Percentiles rank a stretch among this genome's conserved stretches.
Conservation (phyloP, 2,329 filamentous ascomycete species). For the Paracoccidioides lutzii region DNA sequence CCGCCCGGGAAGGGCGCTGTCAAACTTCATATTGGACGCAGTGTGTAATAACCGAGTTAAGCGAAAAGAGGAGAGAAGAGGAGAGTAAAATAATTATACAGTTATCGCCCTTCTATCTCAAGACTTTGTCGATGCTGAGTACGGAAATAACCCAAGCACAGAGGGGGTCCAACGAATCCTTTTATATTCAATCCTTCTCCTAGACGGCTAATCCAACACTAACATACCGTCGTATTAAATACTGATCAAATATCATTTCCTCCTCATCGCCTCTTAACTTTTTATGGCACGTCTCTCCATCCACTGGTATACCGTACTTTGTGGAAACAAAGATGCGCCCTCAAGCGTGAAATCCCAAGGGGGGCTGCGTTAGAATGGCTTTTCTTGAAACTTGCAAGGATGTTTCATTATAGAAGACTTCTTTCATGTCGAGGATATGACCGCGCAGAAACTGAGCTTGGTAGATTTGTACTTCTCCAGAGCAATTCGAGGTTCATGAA, state of each 20-base stretch:
- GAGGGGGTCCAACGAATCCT: neutral
- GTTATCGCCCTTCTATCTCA: neutral
- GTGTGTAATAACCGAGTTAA: neutral
- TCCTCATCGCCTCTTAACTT: neutral
- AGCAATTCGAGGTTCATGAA: too few relatives aligned
- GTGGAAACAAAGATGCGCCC: neutral
- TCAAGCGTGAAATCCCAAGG: neutral
- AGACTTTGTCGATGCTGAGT: neutral
- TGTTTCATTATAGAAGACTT: neutral
- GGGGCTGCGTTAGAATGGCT: neutral
- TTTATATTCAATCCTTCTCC: neutral
- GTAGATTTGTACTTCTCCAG: too few relatives aligned
- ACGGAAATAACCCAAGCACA: neutral
- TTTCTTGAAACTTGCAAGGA: neutral
- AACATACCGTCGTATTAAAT: neutral
- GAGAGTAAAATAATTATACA: neutral
- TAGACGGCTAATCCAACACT: neutral
- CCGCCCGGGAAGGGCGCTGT: neutral
- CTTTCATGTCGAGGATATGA: neutral
- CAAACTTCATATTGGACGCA: neutral
- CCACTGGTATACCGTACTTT: neutral
- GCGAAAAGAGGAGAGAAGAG: neutral
- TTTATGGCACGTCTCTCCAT: neutral
- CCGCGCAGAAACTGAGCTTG: too few relatives aligned
- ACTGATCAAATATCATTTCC: neutral